Percentiles rank a stretch among this genome's conserved stretches.
These are phyloP conservation scores for Kalanchoe fedtschenkoi DNA, from an alignment of 164 flowering plant species.

Conservation along the genomic window DNA sequence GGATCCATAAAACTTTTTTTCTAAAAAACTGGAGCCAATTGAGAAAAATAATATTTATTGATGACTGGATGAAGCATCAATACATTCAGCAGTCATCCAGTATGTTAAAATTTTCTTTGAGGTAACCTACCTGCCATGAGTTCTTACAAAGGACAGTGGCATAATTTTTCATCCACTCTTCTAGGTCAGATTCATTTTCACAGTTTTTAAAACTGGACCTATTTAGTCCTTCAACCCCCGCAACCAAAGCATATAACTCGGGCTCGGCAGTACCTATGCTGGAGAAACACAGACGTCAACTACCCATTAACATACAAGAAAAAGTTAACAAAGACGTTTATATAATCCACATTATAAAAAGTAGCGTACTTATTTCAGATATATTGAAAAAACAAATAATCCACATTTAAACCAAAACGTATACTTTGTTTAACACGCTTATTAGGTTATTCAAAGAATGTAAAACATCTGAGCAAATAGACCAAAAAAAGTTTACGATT, in stretches of 20 bases:
- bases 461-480: not conserved
- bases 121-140: slow-evolving; percentile 80
- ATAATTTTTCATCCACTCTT: slow-evolving; percentile 64
- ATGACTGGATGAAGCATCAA: not conserved
- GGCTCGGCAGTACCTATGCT: slow-evolving; percentile 88
- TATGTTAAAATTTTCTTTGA: not conserved
- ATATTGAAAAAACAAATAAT: not conserved
- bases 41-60: not conserved
- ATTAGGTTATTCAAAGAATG: not conserved
- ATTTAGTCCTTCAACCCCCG: slow-evolving; percentile 44
- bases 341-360: not conserved
- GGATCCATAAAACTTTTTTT: not conserved
- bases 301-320: not conserved
- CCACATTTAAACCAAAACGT: not conserved
- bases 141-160: slow-evolving; percentile 74
- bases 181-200: slow-evolving; percentile 17
- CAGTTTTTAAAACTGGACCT: slow-evolving; percentile 10
- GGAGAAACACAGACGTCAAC: slow-evolving; percentile 11
- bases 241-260: slow-evolving; percentile 68
- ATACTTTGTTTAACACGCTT: not conserved
- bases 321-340: not conserved
- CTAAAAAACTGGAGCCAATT: not conserved
- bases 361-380: not conserved
- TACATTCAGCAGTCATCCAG: not conserved
- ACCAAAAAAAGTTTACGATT: too few species aligned